phyloP scores from a whole-genome alignment of 2,329 filamentous ascomycete species.

The Neurospora crassa region DNA sequence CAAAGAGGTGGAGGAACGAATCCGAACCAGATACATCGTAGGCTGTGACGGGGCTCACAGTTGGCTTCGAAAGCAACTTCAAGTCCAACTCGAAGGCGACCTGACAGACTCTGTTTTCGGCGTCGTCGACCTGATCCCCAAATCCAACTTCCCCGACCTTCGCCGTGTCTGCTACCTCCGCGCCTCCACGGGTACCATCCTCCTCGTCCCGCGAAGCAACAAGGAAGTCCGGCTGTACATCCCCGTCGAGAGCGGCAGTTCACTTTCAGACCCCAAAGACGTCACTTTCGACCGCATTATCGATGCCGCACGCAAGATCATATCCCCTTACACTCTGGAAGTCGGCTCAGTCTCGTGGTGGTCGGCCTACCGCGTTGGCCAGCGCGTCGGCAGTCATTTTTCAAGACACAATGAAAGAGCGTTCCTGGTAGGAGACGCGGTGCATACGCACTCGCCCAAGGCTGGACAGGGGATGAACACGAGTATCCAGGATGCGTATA shows the following conservation, averaged over 20 bases:
- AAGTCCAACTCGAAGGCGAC: slow-evolving; percentile 32
- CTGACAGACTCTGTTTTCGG: slow-evolving; percentile 28
- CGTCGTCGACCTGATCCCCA: slow-evolving; percentile 46
- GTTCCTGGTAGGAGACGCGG: slow-evolving; percentile 53
- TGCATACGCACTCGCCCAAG: slow-evolving; percentile 49
- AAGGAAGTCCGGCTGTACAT: slow-evolving; percentile 42
- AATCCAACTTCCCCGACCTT: slow-evolving; percentile 51
- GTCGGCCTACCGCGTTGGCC: slow-evolving; percentile 46
- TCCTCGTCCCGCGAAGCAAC: slow-evolving; percentile 49
- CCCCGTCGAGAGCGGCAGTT: slow-evolving; percentile 17
- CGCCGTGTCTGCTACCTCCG: slow-evolving; percentile 42
- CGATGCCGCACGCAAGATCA: slow-evolving; percentile 35
- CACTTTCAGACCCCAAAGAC: slow-evolving; percentile 15
- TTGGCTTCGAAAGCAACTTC: slow-evolving; percentile 40
- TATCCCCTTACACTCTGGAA: slow-evolving; percentile 31
- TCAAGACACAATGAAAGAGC: slow-evolving; percentile 40
- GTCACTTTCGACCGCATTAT: slow-evolving; percentile 48
- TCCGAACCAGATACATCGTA: slow-evolving; percentile 40
- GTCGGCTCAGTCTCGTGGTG: slow-evolving; percentile 40
- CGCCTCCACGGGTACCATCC: slow-evolving; percentile 43
- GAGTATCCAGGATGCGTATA: slow-evolving; percentile 34
- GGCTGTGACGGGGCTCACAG: slow-evolving; percentile 51
- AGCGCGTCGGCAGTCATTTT: slow-evolving; percentile 50
- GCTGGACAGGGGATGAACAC: slow-evolving; percentile 44
- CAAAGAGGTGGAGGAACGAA: slow-evolving; percentile 6